Evolutionary conservation across 768 basidiomycete species (phyloP), one percentile per base, ranked within the genome.

Genomic region (Lactarius sanguifluus): DNA sequence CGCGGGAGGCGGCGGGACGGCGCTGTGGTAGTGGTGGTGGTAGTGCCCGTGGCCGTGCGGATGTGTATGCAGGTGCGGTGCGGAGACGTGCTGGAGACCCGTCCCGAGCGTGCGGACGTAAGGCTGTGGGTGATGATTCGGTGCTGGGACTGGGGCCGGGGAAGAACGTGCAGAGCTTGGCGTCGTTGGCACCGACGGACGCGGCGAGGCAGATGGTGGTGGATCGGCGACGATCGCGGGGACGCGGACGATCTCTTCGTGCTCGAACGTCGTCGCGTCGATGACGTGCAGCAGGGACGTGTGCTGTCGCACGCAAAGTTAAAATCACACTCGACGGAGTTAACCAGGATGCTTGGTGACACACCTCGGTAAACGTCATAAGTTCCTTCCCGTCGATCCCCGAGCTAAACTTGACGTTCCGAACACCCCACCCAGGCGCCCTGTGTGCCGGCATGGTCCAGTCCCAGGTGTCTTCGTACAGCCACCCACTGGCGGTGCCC

Each of bases 291-390:
- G 75, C 43, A 90, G 76, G 36, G 85, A 88, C 2, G 91, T 91
- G 74, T 96, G 94, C 91, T 95, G 70, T 25, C 20, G 30, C 25
- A n/a, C 32, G 34, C 32, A 15, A 16, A 30, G 59, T 65, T 18
- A 58, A 62, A 32, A 61, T 20, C 15, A 23, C 59, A 0, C 25
- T 57, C 50, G 43, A 63, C 18, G 34, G 30, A 1, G 20, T 45
- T 8, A 4, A 20, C 38, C 2, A 15, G 12, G 18, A 8, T 15
- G 47, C 47, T 38, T 9, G 34, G 1, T 12, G 34, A 66, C 85
- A 62, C 68, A 94, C 93, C 86, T 96, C 94, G 18, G 94, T 93
- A 77, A 95, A 97, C 0, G 86, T 87, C 85, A 96, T 85, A 1
- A 95, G 75, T 76, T 96, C 95, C 67, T 85, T 83, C 30, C 85